Conservation (phyloP, 169 alveolate species). For the Plasmodium fragile region DNA sequence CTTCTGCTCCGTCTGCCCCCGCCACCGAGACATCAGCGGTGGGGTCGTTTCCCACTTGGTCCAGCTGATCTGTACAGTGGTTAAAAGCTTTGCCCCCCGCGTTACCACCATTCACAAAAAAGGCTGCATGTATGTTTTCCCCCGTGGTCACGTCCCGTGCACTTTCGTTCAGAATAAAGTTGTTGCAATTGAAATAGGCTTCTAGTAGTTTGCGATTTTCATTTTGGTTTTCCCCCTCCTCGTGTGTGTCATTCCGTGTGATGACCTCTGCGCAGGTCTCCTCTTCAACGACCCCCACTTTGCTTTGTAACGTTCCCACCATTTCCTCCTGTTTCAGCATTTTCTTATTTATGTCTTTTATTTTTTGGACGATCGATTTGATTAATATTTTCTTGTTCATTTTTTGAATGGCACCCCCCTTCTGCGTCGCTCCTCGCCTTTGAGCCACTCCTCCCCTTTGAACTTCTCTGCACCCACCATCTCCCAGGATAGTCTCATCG, state of each 20-base stretch:
- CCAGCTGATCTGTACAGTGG: not conserved
- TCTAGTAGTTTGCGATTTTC: constrained; percentile 16
- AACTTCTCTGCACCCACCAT: not conserved
- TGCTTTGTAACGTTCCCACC: not conserved
- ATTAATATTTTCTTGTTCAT: constrained; percentile 74
- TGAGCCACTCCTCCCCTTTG: not conserved
- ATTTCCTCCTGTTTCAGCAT: not conserved
- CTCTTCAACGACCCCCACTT: not conserved
- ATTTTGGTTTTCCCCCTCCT: not conserved
- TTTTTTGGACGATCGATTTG: constrained; percentile 67
- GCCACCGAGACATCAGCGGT: not conserved
- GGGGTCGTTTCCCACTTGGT: not conserved
- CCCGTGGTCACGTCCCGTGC: not conserved
- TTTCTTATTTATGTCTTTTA: constrained; percentile 55
- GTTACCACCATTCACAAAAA: constrained; percentile 22
- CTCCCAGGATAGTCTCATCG: constrained; percentile 39
- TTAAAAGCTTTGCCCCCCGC: not conserved
- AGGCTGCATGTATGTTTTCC: constrained; percentile 2
- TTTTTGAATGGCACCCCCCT: constrained; percentile 27
- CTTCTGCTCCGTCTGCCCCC: not conserved
- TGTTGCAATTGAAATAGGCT: constrained; percentile 20
- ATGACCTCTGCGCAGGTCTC: not conserved
- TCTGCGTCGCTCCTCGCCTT: not conserved
- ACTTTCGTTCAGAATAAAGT: constrained; percentile 21
- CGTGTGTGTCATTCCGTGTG: not conserved